phyloP scores from a whole-genome alignment of 116 monocot genomes.

The Trichopus zeylanicus region DNA sequence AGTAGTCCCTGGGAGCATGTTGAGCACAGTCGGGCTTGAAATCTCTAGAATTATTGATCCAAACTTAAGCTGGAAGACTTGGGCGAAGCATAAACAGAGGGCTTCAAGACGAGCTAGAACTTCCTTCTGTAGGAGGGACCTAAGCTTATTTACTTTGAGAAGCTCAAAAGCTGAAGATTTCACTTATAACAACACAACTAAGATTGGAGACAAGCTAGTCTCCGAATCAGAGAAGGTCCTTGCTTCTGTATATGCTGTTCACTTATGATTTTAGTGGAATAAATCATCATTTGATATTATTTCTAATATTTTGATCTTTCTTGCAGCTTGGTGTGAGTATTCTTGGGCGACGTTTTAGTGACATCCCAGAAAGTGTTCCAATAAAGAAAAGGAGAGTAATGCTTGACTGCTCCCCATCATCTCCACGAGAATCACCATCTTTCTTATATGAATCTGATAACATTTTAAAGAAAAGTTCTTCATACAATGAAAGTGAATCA shows the following conservation, averaged over 20 bases:
- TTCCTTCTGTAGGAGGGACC: constrained; percentile 31
- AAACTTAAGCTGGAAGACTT: constrained; percentile 58
- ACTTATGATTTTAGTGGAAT: background rate
- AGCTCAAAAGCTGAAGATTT: constrained; percentile 26
- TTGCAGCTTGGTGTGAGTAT: constrained; percentile 81
- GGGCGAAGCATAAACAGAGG: constrained; percentile 47
- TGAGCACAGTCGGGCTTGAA: constrained; percentile 43
- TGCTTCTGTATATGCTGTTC: background rate
- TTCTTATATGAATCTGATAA: constrained; percentile 15
- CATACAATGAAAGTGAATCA: constrained; percentile 3
- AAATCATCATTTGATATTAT: constrained; percentile 1
- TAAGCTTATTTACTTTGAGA: constrained; percentile 10
- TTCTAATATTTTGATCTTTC: constrained; percentile 11
- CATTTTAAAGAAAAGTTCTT: constrained; percentile 1
- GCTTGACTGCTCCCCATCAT: constrained; percentile 29
- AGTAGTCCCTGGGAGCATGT: constrained; percentile 34
- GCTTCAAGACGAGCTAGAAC: constrained; percentile 61
- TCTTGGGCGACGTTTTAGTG: constrained; percentile 79
- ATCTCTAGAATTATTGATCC: constrained; percentile 44
- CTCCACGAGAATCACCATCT: constrained; percentile 18
- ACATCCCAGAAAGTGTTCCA: constrained; percentile 52
- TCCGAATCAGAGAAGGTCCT: constrained; percentile 86
- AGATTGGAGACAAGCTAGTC: constrained; percentile 36
- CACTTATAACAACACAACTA: constrained; percentile 18
- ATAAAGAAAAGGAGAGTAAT: constrained; percentile 78